Conservation (phyloP, 495 filamentous ascomycete genomes). For the Xylaria castorea region DNA sequence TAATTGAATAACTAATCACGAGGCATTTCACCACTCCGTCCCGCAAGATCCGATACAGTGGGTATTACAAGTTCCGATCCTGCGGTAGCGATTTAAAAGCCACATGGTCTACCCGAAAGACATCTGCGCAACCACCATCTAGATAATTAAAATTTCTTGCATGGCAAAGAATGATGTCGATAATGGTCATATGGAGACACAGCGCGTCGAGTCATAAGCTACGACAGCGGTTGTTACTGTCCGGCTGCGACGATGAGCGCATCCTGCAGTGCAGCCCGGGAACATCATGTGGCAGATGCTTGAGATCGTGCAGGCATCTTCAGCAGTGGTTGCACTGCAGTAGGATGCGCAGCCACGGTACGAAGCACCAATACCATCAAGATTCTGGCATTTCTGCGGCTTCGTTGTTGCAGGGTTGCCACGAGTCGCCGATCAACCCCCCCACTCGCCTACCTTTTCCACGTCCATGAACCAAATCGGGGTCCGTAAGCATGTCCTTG, state of each 20-base stretch:
- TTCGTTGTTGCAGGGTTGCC: slow-evolving; percentile 23
- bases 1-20: neutral
- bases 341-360: slow-evolving; percentile 24
- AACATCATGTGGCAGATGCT: slow-evolving; percentile 24
- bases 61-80: slow-evolving; percentile 14
- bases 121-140: neutral
- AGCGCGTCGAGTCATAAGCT: slow-evolving; percentile 16
- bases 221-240: slow-evolving; percentile 6
- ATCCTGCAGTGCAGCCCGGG: slow-evolving; percentile 10
- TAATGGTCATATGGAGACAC: slow-evolving; percentile 3
- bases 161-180: neutral
- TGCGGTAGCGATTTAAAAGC: neutral
- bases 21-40: neutral
- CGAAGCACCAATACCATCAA: neutral
- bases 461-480: slow-evolving; percentile 11
- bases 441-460: neutral
- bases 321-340: slow-evolving; percentile 24
- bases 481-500: slow-evolving; percentile 15
- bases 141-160: neutral
- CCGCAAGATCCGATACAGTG: slow-evolving; percentile 17
- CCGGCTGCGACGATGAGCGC: slow-evolving; percentile 16
- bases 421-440: slow-evolving; percentile 21
- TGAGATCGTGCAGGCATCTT: slow-evolving; percentile 24
- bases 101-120: neutral
- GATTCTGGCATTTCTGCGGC: neutral